Conservation (phyloP, 495 filamentous ascomycete species). For the Talaromyces adpressus region DNA sequence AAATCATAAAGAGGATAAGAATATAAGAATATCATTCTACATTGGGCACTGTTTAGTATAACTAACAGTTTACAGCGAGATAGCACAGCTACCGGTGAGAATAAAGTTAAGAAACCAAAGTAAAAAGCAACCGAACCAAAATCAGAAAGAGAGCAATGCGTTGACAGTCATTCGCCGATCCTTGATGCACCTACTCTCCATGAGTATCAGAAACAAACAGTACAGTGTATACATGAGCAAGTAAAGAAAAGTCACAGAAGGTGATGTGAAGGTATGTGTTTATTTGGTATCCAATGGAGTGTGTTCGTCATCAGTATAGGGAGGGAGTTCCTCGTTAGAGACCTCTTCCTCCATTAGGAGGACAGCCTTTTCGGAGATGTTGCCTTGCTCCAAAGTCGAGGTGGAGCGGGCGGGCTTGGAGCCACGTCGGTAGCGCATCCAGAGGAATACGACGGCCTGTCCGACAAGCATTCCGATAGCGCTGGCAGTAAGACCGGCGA, state of each 20-base stretch:
- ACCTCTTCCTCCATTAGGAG: conserved; percentile 24
- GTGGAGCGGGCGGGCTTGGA: conserved; percentile 19
- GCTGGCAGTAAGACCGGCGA: conserved; percentile 43
- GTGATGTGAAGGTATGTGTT: not conserved
- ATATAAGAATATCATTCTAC: not conserved
- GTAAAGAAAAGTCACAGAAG: conserved; percentile 6
- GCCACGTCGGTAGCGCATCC: conserved; percentile 37
- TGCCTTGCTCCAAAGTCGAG: conserved; percentile 28
- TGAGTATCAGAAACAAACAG: conserved; percentile 12
- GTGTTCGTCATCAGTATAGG: conserved; percentile 26
- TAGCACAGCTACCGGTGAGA: conserved; percentile 4
- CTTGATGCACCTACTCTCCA: conserved; percentile 4
- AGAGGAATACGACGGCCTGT: conserved; percentile 42
- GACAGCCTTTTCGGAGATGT: conserved; percentile 32
- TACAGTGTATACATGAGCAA: conserved; percentile 8
- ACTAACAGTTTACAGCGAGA: not conserved
- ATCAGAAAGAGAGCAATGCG: conserved; percentile 2
- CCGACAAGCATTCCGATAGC: conserved; percentile 49
- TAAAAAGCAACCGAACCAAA: not conserved
- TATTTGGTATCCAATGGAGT: conserved; percentile 24
- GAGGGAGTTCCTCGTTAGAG: conserved; percentile 23
- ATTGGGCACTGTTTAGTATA: not conserved
- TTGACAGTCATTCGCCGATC: conserved; percentile 3
- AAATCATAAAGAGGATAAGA: not conserved
- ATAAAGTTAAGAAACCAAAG: not conserved